A percentile compares a stretch with the other conserved stretches of the same genome.
phyloP scores from a whole-genome alignment of 805 yeast genomes.

The Danielozyma ontarioensis region DNA sequence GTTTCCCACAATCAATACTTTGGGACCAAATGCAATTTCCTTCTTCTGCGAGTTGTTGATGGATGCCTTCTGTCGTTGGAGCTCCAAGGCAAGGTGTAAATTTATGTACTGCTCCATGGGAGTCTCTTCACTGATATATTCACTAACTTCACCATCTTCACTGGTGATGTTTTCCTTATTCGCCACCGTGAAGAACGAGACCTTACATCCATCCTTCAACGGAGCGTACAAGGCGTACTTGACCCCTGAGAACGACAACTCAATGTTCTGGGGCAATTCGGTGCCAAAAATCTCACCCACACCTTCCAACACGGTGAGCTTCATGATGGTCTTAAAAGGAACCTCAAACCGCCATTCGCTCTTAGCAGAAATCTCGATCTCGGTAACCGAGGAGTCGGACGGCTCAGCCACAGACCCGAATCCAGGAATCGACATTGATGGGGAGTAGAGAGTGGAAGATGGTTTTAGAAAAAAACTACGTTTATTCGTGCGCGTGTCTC shows the following conservation, averaged over 20 bases:
- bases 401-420: slow-evolving; percentile 3
- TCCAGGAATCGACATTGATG: slow-evolving; percentile 13
- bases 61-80: slow-evolving; percentile 30
- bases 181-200: slow-evolving; percentile 40
- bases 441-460: too few species aligned
- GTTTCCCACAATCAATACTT: slow-evolving; percentile 72
- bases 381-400: slow-evolving; percentile 5
- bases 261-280: slow-evolving; percentile 72
- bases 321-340: slow-evolving; percentile 44
- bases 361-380: slow-evolving; percentile 24
- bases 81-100: slow-evolving; percentile 73
- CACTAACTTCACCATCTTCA: slow-evolving; percentile 40
- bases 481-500: too few species aligned
- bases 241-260: slow-evolving; percentile 33
- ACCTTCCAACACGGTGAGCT: slow-evolving; percentile 56
- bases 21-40: slow-evolving; percentile 34
- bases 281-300: slow-evolving; percentile 90
- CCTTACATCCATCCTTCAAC: slow-evolving; percentile 55
- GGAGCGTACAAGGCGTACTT: slow-evolving; percentile 37
- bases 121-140: slow-evolving; percentile 69
- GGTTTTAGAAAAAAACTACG: too few species aligned
- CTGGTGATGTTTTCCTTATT: slow-evolving; percentile 20
- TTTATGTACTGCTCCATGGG: slow-evolving; percentile 60
- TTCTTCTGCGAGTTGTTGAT: slow-evolving; percentile 26
- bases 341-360: slow-evolving; percentile 80